Evolutionary conservation across 2,329 filamentous ascomycete genomes (phyloP).

Genomic region (Aureobasidium sp.): DNA sequence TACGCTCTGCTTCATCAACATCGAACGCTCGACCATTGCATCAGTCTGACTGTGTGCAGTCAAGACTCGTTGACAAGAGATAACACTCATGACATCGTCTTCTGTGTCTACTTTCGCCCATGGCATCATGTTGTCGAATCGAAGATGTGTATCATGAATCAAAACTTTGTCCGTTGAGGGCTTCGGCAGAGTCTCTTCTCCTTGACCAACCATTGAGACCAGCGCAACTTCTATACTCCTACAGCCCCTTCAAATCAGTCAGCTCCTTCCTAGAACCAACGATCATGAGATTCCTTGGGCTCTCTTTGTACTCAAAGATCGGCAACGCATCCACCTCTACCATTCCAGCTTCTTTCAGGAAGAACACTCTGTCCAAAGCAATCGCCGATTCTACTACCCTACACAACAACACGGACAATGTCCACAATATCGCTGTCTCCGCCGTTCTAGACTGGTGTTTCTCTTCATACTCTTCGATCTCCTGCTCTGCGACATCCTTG

Average conservation of each 20-base stretch:
- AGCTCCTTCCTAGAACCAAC: constrained; percentile 5
- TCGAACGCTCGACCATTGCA: no score
- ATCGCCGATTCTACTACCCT: constrained; percentile 15
- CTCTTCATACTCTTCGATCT: constrained; percentile 14
- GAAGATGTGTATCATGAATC: no score
- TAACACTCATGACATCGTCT: no score
- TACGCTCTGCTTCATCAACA: no score
- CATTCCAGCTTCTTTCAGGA: constrained; percentile 5
- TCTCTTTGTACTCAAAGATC: constrained; percentile 14
- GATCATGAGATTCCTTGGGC: constrained; percentile 16
- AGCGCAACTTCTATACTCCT: neutral
- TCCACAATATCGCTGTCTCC: constrained; percentile 16
- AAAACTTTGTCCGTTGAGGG: no score
- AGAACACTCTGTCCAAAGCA: constrained; percentile 15
- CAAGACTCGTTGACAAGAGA: no score
- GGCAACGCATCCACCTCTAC: constrained; percentile 3
- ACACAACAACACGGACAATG: constrained; percentile 16
- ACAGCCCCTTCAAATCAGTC: no score
- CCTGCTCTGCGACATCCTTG: constrained; percentile 9
- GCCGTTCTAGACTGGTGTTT: neutral
- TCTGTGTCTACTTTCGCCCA: no score
- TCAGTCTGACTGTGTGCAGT: no score
- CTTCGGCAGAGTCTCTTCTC: no score
- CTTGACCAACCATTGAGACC: no score
- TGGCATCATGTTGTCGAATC: no score